Evolutionary conservation across 768 basidiomycete genomes (phyloP), one percentile per base, ranked within the genome.

Genomic region (Leccinellum albellum): DNA sequence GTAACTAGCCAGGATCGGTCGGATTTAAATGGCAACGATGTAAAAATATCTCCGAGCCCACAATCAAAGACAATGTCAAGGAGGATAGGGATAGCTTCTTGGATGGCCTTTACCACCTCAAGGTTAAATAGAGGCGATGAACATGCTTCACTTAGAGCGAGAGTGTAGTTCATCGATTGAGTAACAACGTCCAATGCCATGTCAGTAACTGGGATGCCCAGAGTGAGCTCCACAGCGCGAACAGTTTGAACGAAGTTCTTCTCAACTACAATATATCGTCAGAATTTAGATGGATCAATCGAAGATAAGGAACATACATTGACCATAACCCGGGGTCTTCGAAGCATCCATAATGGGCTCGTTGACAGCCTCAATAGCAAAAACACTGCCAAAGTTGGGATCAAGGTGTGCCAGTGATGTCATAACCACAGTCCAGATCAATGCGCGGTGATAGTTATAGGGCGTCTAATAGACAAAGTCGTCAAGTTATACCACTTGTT

Each of bases 361-460:
- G 59, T 92, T 92, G 26, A 87, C 76, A 1, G 90, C 90, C 62
- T 92, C 81, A 29, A 92, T 86, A 2, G 86, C 75, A 44, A 86
- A 84, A 17, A 87, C 88, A 31, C 75, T 82, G 17, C 62, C 72
- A 64, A 92, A 92, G 40, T 75, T 73, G 6, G 88, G 78, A 65
- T 91, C 85, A 32, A 87, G 71, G 62, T 92, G 90, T 1, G 87
- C 74, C 4, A 92, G 73, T 10, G 79, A 71, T 1, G 90, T 86
- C 85, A 91, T 91, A 20, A 91, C 86, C 13, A 84, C 84, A 0
- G 88, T 83, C 90, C 90, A 92, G n/a, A 86, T 73, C 47, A 92
- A 74, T 8, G 90, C 90, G 6, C 90, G 85, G 57, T 83, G 80
- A 60, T 89, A 92, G 67, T 92, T 92, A 52, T 81, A 75, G 4